Evolutionary conservation across 2,329 filamentous ascomycete species (phyloP).

Genomic region (Monilinia polystroma): DNA sequence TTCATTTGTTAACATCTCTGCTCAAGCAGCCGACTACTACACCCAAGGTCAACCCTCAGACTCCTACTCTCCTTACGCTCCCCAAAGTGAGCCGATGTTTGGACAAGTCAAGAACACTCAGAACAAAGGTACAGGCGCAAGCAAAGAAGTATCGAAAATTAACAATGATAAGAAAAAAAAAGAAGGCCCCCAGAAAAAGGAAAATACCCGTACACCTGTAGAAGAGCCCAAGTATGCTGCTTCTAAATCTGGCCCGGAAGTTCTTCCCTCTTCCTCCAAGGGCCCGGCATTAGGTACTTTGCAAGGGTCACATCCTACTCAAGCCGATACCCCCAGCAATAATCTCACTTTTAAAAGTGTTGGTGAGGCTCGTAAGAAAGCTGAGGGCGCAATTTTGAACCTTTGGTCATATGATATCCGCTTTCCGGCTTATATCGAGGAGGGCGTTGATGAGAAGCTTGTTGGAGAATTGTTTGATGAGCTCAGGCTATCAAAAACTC

Average conservation of each 20-base stretch:
- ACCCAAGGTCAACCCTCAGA: slow-evolving; percentile 31
- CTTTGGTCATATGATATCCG: slow-evolving; percentile 66
- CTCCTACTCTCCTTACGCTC: slow-evolving; percentile 36
- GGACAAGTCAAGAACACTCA: slow-evolving; percentile 24
- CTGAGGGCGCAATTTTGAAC: slow-evolving; percentile 65
- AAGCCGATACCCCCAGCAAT: neutral
- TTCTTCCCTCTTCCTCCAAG: neutral
- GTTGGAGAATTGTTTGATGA: slow-evolving; percentile 67
- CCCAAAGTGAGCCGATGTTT: slow-evolving; percentile 26
- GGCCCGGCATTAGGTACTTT: neutral
- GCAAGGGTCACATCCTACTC: neutral
- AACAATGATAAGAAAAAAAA: neutral
- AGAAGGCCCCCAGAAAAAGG: slow-evolving; percentile 3
- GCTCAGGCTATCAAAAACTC: slow-evolving; percentile 53
- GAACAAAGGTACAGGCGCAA: neutral
- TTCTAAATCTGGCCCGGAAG: slow-evolving; percentile 11
- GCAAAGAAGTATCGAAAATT: neutral
- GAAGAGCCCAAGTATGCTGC: neutral
- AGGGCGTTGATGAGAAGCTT: slow-evolving; percentile 65
- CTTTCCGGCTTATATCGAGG: slow-evolving; percentile 70
- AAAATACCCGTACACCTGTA: neutral
- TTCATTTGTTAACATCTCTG: neutral
- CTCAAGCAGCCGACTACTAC: slow-evolving; percentile 27
- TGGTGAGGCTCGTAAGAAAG: slow-evolving; percentile 48
- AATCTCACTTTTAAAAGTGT: slow-evolving; percentile 25